A percentile compares a stretch with the other conserved stretches of the same genome.
phyloP scores from a whole-genome alignment of 495 filamentous ascomycete genomes.

The Penicillium steckii region DNA sequence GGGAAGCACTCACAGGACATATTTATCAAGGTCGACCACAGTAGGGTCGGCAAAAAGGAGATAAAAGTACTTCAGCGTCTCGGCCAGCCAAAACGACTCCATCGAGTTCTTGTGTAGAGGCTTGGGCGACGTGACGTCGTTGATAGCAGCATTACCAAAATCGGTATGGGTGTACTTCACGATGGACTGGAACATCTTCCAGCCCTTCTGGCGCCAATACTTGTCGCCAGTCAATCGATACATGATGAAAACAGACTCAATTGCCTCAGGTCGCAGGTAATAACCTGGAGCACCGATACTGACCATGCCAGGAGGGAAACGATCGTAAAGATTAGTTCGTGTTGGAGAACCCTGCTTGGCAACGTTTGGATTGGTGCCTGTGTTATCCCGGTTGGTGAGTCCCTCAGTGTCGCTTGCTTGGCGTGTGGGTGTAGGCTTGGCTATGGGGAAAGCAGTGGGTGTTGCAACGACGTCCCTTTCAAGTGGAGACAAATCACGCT shows the following conservation, averaged over 20 bases:
- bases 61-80: constrained; percentile 83
- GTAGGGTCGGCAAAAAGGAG: constrained; percentile 69
- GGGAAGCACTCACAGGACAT: constrained; percentile 60
- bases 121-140: constrained; percentile 62
- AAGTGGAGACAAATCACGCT: constrained; percentile 18
- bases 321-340: constrained; percentile 37
- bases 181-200: constrained; percentile 85
- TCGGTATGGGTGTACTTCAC: constrained; percentile 62
- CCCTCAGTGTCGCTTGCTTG: background rate
- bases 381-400: constrained; percentile 15
- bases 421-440: background rate
- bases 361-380: background rate
- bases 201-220: constrained; percentile 80
- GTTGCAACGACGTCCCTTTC: background rate
- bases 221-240: constrained; percentile 84
- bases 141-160: constrained; percentile 69
- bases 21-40: constrained; percentile 79
- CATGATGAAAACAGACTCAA: constrained; percentile 95
- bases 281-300: constrained; percentile 61
- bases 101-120: constrained; percentile 43
- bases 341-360: background rate
- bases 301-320: constrained; percentile 65
- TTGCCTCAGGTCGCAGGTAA: constrained; percentile 87
- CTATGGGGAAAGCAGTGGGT: background rate
- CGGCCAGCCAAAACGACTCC: constrained; percentile 68